Base-by-base conservation (phyloP, 768 basidiomycete genomes). In the Lyophyllum decastes region DNA sequence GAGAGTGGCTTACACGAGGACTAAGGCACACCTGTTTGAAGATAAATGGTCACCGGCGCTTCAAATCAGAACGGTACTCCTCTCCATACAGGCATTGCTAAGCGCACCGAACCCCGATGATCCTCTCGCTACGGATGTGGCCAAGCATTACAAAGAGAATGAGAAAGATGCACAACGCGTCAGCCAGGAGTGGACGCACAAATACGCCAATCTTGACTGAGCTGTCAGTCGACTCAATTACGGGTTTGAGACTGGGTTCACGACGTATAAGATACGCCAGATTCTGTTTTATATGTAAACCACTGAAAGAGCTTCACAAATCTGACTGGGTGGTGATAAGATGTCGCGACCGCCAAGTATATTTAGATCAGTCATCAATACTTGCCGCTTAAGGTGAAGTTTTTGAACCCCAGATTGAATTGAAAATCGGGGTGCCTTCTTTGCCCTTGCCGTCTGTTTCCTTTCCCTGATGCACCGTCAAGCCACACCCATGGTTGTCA, bases 11-110 rank as follows among this genome's bases (percentile, higher is more conserved):
- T 38, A 27, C 46, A 47, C 26, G 47, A 19, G 5, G 30, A 24
- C 44, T 45, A 34, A 11, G 49, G 58, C 46, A 54, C 40, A 45
- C 38, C 45, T 46, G 45, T 33, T 41, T 17, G 60, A 66, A 94
- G 97, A 99, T 75, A 98, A 98, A 80, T 99, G 97, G 97, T 97
- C 95, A 10, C 97, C 97, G 19, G 97, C 97, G 0, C 82, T 99
- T 17, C 97, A 99, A 73, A 99, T 99, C 76, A 89, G 97, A 64
- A 99, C 97, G 1, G 97, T 99, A 50, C 80, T 99, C 56, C 83
- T 99, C 50, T 98, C 96, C 40, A 83, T 99, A 68, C 97, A 99
- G 74, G 97, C 97, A n/a, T 80, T 99, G 46, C 81, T 99, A 43
- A 92, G 90, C 61, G 89, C 97, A 1, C 97, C 97, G 2, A 99